Conservation (phyloP, 257 asterid genomes). For the Solanum pennellii region DNA sequence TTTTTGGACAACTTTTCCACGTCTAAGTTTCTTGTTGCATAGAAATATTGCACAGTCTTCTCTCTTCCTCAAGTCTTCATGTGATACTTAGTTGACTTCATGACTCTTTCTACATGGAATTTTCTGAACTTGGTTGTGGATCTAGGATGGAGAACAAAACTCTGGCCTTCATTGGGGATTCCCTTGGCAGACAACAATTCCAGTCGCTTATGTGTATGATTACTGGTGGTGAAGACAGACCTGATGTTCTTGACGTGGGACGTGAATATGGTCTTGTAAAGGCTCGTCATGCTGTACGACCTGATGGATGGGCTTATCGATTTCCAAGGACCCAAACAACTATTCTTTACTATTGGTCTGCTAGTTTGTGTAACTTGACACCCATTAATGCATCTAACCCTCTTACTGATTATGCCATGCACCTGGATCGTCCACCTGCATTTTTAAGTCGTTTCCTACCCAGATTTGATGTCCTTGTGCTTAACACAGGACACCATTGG, state of each 20-base stretch:
- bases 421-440: conserved; percentile 81
- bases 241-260: conserved; percentile 71
- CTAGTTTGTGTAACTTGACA: conserved; percentile 75
- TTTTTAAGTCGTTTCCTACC: conserved; percentile 51
- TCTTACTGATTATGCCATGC: conserved; percentile 62
- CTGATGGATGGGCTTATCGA: conserved; percentile 95
- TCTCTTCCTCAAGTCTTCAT: background rate
- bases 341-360: conserved; percentile 90
- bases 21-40: background rate
- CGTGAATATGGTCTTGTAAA: conserved; percentile 70
- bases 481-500: conserved; percentile 97
- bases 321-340: conserved; percentile 75
- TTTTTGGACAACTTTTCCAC: background rate
- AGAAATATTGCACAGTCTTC: background rate
- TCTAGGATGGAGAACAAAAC: conserved; percentile 81
- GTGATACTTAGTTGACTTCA: background rate
- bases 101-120: background rate
- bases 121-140: conserved; percentile 1
- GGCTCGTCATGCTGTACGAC: conserved; percentile 71
- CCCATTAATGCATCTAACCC: conserved; percentile 41
- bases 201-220: conserved; percentile 95
- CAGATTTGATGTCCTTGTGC: conserved; percentile 55
- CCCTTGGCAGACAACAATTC: conserved; percentile 91
- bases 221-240: conserved; percentile 67
- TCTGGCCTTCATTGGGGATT: conserved; percentile 85